A percentile compares a stretch with the other conserved stretches of the same genome.
phyloP scores from a whole-genome alignment of 75 land plant species.

The Pinus albicaulis region DNA sequence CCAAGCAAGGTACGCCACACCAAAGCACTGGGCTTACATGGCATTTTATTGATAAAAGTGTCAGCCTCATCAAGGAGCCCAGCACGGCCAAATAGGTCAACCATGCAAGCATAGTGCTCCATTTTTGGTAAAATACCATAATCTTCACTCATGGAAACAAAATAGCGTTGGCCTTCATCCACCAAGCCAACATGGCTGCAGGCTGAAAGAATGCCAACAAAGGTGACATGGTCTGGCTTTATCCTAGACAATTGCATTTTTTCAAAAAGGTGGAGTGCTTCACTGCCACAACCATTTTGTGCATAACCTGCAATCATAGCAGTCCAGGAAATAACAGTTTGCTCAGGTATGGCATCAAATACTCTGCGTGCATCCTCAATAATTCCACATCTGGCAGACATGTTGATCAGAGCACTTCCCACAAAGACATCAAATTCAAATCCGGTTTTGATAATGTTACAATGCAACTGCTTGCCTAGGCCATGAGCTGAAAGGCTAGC shows the following conservation, averaged over 20 bases:
- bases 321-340: constrained; percentile 38
- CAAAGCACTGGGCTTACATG: constrained; percentile 24
- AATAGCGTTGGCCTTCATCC: constrained; percentile 24
- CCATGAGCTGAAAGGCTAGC: constrained; percentile 21
- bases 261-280: constrained; percentile 25
- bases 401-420: constrained; percentile 48
- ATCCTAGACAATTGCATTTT: constrained; percentile 16
- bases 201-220: constrained; percentile 26
- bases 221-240: constrained; percentile 32
- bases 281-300: constrained; percentile 19
- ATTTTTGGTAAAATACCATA: constrained; percentile 27
- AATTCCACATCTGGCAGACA: constrained; percentile 64
- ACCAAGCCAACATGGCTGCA: constrained; percentile 35
- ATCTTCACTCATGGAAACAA: constrained; percentile 21
- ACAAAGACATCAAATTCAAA: constrained; percentile 14
- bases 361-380: constrained; percentile 29
- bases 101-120: constrained; percentile 52
- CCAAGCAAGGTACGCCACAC: constrained; percentile 41
- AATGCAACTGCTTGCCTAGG: constrained; percentile 21
- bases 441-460: constrained; percentile 9
- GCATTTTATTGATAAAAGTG: constrained; percentile 36
- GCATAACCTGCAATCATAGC: constrained; percentile 40
- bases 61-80: constrained; percentile 30
- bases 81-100: constrained; percentile 39
- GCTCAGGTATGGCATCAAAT: constrained; percentile 19